Percentiles rank a stretch among this genome's conserved stretches.
Conservation (phyloP, 2,329 filamentous ascomycete genomes). For the Epicoccum sorghinum region DNA sequence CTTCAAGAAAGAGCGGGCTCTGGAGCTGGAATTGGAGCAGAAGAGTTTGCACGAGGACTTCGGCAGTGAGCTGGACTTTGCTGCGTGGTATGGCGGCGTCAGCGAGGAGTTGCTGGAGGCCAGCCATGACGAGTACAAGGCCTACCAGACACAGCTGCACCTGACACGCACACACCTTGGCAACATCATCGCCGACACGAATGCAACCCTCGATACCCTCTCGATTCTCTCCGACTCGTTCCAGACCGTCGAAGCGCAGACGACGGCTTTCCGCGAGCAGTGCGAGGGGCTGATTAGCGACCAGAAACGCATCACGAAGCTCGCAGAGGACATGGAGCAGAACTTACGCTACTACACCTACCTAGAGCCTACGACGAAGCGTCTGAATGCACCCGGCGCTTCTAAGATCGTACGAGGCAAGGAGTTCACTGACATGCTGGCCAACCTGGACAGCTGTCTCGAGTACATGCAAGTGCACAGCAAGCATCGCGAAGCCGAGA, state of each 20-base stretch:
- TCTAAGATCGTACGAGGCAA: conserved; percentile 82
- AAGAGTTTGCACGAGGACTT: conserved; percentile 51
- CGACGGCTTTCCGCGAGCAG: conserved; percentile 88
- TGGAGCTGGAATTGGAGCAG: conserved; percentile 37
- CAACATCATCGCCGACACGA: conserved; percentile 76
- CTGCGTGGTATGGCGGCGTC: conserved; percentile 63
- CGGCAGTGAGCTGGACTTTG: conserved; percentile 65
- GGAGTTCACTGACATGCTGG: conserved; percentile 86
- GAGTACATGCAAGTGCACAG: conserved; percentile 89
- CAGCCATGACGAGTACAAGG: conserved; percentile 83
- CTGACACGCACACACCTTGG: conserved; percentile 84
- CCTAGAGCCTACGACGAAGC: conserved; percentile 85
- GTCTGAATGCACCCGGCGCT: conserved; percentile 90
- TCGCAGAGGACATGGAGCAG: conserved; percentile 84
- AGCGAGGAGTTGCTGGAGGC: conserved; percentile 76
- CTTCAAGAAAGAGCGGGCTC: conserved; percentile 57
- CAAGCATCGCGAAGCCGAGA: conserved; percentile 83
- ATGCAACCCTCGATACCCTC: conserved; percentile 75
- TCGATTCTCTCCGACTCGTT: conserved; percentile 85
- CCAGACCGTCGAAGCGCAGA: conserved; percentile 84
- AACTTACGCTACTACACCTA: conserved; percentile 96
- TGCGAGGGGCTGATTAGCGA: conserved; percentile 87
- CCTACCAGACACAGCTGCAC: conserved; percentile 81
- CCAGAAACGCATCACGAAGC: conserved; percentile 75
- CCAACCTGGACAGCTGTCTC: conserved; percentile 86